phyloP scores from a whole-genome alignment of 495 filamentous ascomycete species.

The Astrothelium macrocarpum region DNA sequence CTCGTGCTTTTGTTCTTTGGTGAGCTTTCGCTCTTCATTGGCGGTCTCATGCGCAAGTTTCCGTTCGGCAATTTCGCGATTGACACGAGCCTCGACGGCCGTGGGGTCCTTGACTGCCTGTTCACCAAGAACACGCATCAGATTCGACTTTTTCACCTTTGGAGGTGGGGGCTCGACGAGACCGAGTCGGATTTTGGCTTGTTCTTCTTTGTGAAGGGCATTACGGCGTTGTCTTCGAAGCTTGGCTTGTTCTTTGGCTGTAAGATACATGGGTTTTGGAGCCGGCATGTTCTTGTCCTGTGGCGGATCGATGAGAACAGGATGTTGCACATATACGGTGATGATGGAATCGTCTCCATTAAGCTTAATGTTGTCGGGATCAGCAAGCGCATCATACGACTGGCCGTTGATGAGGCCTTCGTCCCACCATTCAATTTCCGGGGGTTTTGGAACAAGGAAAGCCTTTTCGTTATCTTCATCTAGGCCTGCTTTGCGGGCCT shows the following conservation, averaged over 20 bases:
- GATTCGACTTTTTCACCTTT: slow-evolving; percentile 89
- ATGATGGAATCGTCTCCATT: slow-evolving; percentile 61
- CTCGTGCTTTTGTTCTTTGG: slow-evolving; percentile 78
- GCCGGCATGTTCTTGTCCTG: slow-evolving; percentile 71
- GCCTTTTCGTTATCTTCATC: slow-evolving; percentile 91
- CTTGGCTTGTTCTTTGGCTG: slow-evolving; percentile 82
- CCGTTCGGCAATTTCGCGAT: slow-evolving; percentile 79
- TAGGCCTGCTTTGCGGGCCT: slow-evolving; percentile 72
- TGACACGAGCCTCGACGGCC: slow-evolving; percentile 89
- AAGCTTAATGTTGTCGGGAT: slow-evolving; percentile 59
- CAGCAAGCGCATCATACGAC: slow-evolving; percentile 60
- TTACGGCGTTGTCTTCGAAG: slow-evolving; percentile 81
- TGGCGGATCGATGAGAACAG: slow-evolving; percentile 81
- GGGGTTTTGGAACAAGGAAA: slow-evolving; percentile 71
- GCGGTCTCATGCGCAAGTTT: slow-evolving; percentile 59
- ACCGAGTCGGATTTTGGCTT: slow-evolving; percentile 88
- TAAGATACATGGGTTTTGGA: slow-evolving; percentile 88
- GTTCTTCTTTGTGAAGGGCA: slow-evolving; percentile 86
- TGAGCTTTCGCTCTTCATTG: slow-evolving; percentile 85
- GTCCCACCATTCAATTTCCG: slow-evolving; percentile 97
- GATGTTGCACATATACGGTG: slow-evolving; percentile 84
- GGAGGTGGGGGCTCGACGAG: slow-evolving; percentile 81
- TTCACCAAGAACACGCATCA: slow-evolving; percentile 96
- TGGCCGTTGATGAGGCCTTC: slow-evolving; percentile 67
- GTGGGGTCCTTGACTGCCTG: slow-evolving; percentile 97